phyloP scores from a whole-genome alignment of 495 filamentous ascomycete species.

The Penicillium diatomitis region DNA sequence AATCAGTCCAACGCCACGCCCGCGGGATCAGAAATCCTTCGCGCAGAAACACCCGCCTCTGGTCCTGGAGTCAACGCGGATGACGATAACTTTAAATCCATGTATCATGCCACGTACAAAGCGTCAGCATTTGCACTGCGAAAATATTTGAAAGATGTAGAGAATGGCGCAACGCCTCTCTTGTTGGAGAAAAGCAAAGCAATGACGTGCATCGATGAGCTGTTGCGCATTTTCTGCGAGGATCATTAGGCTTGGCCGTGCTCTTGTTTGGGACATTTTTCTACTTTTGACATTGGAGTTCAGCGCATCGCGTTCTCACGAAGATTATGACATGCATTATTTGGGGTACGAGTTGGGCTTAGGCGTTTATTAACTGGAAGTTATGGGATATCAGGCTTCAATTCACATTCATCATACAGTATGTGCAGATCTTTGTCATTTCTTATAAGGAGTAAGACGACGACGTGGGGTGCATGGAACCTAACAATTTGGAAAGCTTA shows the following conservation, averaged over 20 bases:
- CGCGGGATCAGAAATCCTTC: constrained; percentile 7
- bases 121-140: constrained; percentile 50
- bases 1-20: neutral
- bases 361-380: neutral
- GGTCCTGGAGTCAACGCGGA: constrained; percentile 19
- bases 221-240: constrained; percentile 37
- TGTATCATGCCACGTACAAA: constrained; percentile 59
- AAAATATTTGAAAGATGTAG: constrained; percentile 30
- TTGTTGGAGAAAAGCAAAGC: constrained; percentile 33
- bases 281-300: neutral
- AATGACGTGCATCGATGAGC: constrained; percentile 39
- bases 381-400: neutral
- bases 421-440: no score
- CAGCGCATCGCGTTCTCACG: no score
- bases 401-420: no score
- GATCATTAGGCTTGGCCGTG: constrained; percentile 18
- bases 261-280: neutral
- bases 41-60: constrained; percentile 16
- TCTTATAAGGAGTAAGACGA: no score
- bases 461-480: neutral
- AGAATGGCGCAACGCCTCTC: constrained; percentile 10
- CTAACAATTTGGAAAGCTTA: no score
- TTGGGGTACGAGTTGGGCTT: neutral
- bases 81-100: constrained; percentile 54
- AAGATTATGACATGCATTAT: no score